A percentile compares a stretch with the other conserved stretches of the same genome.
These are phyloP conservation scores for Rhamnella rubrinervis DNA, from an alignment of 331 rosid species.

Conservation along the genomic window DNA sequence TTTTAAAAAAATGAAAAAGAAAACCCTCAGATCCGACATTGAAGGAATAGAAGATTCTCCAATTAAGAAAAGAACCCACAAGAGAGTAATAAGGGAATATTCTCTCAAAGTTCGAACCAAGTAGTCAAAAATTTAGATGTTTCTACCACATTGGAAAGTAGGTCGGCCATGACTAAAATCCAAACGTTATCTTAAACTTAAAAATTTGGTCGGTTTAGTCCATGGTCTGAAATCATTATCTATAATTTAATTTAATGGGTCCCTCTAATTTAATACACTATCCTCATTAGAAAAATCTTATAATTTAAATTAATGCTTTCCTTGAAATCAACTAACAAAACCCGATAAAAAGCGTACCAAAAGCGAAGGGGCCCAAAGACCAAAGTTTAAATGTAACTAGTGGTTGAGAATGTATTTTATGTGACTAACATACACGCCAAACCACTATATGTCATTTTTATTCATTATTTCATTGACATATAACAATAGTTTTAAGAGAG, in stretches of 20 bases:
- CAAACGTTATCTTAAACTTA: conserved; percentile 13
- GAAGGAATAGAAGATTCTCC: conserved; percentile 20
- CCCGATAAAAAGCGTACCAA: neutral
- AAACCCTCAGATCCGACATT: conserved; percentile 3
- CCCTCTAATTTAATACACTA: neutral
- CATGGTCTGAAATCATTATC: conserved; percentile 38
- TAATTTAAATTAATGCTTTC: neutral
- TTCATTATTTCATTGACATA: too few species aligned
- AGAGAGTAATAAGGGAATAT: conserved; percentile 10
- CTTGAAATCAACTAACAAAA: conserved; percentile 30
- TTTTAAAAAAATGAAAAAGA: neutral
- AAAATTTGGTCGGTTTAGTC: conserved; percentile 35
- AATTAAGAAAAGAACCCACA: too few species aligned
- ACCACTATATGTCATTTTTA: too few species aligned
- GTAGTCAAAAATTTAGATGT: neutral
- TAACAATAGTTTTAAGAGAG: too few species aligned
- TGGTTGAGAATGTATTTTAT: conserved; percentile 3
- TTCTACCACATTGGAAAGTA: neutral
- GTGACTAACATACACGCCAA: too few species aligned
- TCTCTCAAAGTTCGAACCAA: neutral
- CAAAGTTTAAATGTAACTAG: conserved; percentile 12
- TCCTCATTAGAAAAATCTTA: neutral
- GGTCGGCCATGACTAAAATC: conserved; percentile 1
- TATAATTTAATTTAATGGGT: neutral
- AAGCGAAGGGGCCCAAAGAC: neutral